These are phyloP conservation scores for Penicillium daleae DNA, from an alignment of 495 filamentous ascomycete genomes.

Conservation along the genomic window DNA sequence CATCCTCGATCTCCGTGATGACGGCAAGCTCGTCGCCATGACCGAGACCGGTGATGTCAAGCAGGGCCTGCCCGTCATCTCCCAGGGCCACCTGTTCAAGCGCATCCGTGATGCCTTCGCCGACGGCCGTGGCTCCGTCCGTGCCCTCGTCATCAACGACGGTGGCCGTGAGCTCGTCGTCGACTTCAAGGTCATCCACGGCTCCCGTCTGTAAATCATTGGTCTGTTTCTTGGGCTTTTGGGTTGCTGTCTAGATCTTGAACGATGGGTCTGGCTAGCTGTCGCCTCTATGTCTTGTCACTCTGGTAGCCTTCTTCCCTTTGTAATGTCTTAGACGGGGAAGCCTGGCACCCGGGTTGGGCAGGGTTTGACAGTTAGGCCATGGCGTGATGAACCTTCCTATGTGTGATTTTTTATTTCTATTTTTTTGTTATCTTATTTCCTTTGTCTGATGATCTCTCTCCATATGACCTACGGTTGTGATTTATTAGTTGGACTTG, in stretches of 20 bases:
- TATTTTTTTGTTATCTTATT: constrained; percentile 22
- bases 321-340: constrained; percentile 5
- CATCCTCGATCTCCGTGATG: constrained; percentile 94
- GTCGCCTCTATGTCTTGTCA: neutral
- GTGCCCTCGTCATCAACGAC: constrained; percentile 95
- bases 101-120: constrained; percentile 85
- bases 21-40: constrained; percentile 78
- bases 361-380: neutral
- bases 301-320: neutral
- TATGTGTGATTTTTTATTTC: constrained; percentile 17
- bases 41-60: constrained; percentile 95
- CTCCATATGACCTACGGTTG: constrained; percentile 24
- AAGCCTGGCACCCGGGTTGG: neutral
- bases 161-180: constrained; percentile 92
- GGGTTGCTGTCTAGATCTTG: constrained; percentile 10
- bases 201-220: constrained; percentile 62
- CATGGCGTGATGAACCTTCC: constrained; percentile 19
- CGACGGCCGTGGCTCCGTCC: constrained; percentile 89
- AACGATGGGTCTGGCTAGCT: neutral
- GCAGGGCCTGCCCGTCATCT: constrained; percentile 89
- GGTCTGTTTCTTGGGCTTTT: neutral
- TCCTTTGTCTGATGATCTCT: constrained; percentile 35
- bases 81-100: constrained; percentile 84
- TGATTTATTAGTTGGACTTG: constrained; percentile 11
- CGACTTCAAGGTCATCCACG: constrained; percentile 98